These are phyloP conservation scores for Fusarium sp. DNA, from an alignment of 2,329 filamentous ascomycete species.

Conservation along the genomic window DNA sequence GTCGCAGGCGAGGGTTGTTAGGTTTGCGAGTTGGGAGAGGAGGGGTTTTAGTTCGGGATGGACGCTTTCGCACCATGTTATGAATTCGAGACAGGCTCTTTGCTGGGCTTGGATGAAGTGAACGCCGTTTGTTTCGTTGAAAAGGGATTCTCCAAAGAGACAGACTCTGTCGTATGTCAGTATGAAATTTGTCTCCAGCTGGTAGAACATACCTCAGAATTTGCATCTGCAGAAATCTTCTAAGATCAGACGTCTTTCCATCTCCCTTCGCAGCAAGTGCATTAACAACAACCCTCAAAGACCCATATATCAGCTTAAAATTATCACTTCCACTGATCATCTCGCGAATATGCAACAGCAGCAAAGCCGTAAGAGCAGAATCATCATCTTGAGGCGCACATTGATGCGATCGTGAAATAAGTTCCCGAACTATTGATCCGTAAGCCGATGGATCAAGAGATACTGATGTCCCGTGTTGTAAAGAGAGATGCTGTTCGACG, in stretches of 20 bases:
- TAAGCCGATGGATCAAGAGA: constrained; percentile 25
- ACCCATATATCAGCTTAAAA: constrained; percentile 36
- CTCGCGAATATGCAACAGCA: constrained; percentile 35
- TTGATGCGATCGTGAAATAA: constrained; percentile 29
- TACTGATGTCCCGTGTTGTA: constrained; percentile 23
- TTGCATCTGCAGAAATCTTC: constrained; percentile 38
- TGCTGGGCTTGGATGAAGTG: constrained; percentile 38
- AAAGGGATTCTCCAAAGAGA: constrained; percentile 36
- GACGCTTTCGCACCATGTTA: constrained; percentile 36
- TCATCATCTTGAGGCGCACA: constrained; percentile 39
- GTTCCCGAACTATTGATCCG: constrained; percentile 24
- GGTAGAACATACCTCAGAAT: constrained; percentile 14
- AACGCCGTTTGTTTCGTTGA: constrained; percentile 34
- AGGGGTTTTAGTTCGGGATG: constrained; percentile 36
- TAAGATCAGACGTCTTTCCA: constrained; percentile 15
- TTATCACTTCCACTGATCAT: constrained; percentile 43
- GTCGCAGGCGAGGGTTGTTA: constrained; percentile 35
- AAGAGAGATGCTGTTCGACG: constrained; percentile 35
- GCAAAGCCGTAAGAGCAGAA: constrained; percentile 35
- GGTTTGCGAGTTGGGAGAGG: constrained; percentile 25
- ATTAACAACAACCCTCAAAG: constrained; percentile 30
- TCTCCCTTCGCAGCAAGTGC: constrained; percentile 11
- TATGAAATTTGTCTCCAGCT: accelerated
- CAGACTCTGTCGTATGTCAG: constrained; percentile 16
- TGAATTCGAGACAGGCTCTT: constrained; percentile 37